Evolutionary conservation across 352 stramenopile species (phyloP), one percentile per base, ranked within the genome.

Genomic region (Globisporangium viniferum): DNA sequence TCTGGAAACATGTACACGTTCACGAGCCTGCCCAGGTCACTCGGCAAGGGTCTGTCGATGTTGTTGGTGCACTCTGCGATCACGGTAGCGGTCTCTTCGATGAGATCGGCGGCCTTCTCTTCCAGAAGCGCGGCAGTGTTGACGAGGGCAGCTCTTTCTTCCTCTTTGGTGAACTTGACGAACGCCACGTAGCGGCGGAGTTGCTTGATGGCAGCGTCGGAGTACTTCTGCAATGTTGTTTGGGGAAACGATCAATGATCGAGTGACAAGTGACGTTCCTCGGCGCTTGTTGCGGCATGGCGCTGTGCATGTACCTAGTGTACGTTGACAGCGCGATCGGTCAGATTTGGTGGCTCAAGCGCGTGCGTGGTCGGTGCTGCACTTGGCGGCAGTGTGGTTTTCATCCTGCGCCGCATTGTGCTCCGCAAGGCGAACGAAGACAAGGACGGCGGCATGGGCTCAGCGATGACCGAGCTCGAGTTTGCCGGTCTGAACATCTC

Each of bases 381-480:
- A 24, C 5, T 81, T 22, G 79, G 76, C 3, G 73, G 70, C 27
- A 68, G 66, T 22, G 24, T 73, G 8, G 73, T 76, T 55, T 49
- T 80, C 29, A 64, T 66, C 56, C 41, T 59, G 31, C 35, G 71
- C 3, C 49, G 35, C 48, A 44, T 56, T 58, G 62, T 15, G 35
- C 56, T 10, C 55, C 60, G 9, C 65, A 75, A 58, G 65, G 63
- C 44, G 39, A 51, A 29, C 18, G 56, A 75, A 49, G 54, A 35
- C 9, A 64, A 55, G 15, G 64, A 77, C 20, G 66, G 57, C 8
- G 33, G 36, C 9, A 70, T 76, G 22, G 73, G 71, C n/a, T 56
- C 72, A 48, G 71, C 73, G 8, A 78, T 79, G 64, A 75, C 59
- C n/a, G 77, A 83, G 41, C 77, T 82, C 62, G 80, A 88, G 64